phyloP scores from a whole-genome alignment of 306 rosid genomes.

The Acacia melanoxylon region DNA sequence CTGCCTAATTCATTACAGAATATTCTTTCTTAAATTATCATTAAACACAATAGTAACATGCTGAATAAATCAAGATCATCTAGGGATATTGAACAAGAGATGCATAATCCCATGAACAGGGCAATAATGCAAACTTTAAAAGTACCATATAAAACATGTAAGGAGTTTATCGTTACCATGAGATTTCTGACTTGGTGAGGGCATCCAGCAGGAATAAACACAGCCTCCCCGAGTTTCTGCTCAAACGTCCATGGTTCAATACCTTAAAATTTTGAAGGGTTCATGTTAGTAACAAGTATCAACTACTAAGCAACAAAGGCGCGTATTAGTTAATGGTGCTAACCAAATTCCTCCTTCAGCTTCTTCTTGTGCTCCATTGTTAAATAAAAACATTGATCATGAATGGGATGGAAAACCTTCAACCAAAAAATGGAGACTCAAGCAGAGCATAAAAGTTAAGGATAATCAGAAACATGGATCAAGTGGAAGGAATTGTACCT shows the following conservation, averaged over 20 bases:
- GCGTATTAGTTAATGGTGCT: slow-evolving; percentile 28
- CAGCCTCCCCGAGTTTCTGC: slow-evolving; percentile 80
- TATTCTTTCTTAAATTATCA: not conserved
- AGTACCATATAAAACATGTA: not conserved
- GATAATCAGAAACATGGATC: slow-evolving; percentile 10
- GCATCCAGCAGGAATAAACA: slow-evolving; percentile 91
- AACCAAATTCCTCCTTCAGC: slow-evolving; percentile 77
- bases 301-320: not conserved
- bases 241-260: slow-evolving; percentile 83
- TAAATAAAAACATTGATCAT: slow-evolving; percentile 79
- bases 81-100: not conserved
- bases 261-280: slow-evolving; percentile 40
- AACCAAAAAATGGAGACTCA: slow-evolving; percentile 7
- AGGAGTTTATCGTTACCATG: slow-evolving; percentile 46
- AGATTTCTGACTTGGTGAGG: slow-evolving; percentile 94
- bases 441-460: slow-evolving; percentile 16
- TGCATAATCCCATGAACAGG: not conserved
- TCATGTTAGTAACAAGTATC: not conserved
- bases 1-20: not conserved
- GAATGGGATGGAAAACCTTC: slow-evolving; percentile 80
- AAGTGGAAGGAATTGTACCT: slow-evolving; percentile 39
- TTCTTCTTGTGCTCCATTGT: slow-evolving; percentile 67
- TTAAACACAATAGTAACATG: not conserved
- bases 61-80: not conserved
- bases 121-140: not conserved